Base-by-base conservation (phyloP, 2,329 filamentous ascomycete species). In the Talaromyces rugulosus region DNA sequence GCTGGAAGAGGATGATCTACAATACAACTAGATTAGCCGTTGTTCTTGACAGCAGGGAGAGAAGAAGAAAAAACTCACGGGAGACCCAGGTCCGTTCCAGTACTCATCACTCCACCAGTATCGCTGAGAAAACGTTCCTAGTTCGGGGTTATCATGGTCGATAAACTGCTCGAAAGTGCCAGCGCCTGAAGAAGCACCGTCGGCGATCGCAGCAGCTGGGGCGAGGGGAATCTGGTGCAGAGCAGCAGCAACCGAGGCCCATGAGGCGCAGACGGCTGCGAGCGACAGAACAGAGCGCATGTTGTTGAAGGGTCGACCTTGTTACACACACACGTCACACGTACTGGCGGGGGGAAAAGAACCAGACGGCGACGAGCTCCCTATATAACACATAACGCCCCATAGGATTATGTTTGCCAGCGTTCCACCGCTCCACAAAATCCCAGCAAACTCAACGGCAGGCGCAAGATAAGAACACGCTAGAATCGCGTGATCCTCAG, bases 141-240 rank as follows among this genome's bases (percentile, higher is more conserved):
- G 72, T n/a, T 74, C 74, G 1, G 83, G 83, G 66, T 86, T 75
- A 4, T 77, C 72, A 71, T 88, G 86, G 68, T 88, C 85, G 56
- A 87, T 82, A 59, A 83, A 75, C 70, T 87, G 85, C 64, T 82
- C 70, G 63, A 86, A 87, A 5, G 72, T 77, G 31, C 70, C 63
- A 59, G 70, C 71, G 33, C 23, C 27, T 14, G 28, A 28, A 40
- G 50, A 65, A 64, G 8, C 14, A 14, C 33, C 30, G 9, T 27
- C 34, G 33, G 8, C 30, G 23, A 31, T 6, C 0, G 42, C 44
- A 31, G 52, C 27, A 44, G 61, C 54, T 40, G 61, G 33, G 31
- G 54, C 9, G 11, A 51, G 8, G 14, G 61, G 61, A 50, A 56
- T 27, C 28, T 33, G 51, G 5, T 44, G 58, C 8, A 54, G 8